Conservation (phyloP, 2,329 filamentous ascomycete species). For the Fusarium abutilonis region DNA sequence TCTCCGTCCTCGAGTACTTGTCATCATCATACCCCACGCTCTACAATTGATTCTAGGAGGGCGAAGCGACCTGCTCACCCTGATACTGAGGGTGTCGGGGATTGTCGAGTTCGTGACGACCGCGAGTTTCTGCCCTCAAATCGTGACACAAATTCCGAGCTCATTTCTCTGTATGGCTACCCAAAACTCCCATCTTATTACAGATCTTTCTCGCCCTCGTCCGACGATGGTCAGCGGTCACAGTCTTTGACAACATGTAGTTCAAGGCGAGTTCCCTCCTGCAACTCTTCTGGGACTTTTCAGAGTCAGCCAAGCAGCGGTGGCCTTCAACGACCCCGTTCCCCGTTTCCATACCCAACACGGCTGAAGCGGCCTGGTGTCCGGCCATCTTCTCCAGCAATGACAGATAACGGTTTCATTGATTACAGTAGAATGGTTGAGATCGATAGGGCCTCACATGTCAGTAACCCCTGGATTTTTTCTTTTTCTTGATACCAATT, state of each 20-base stretch:
- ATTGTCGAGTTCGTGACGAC: slow-evolving; percentile 52
- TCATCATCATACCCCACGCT: slow-evolving; percentile 44
- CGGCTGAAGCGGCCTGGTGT: slow-evolving; percentile 65
- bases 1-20: slow-evolving; percentile 47
- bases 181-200: slow-evolving; percentile 58
- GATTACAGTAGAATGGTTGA: slow-evolving; percentile 63
- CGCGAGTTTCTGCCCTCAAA: slow-evolving; percentile 59
- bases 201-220: slow-evolving; percentile 55
- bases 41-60: slow-evolving; percentile 47
- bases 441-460: slow-evolving; percentile 59
- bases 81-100: slow-evolving; percentile 47
- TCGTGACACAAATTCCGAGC: slow-evolving; percentile 63
- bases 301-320: slow-evolving; percentile 57
- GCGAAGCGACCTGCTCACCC: slow-evolving; percentile 42
- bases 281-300: slow-evolving; percentile 59
- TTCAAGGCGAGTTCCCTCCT: slow-evolving; percentile 58
- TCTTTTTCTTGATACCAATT: slow-evolving; percentile 3
- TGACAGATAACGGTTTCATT: slow-evolving; percentile 58
- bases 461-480: slow-evolving; percentile 44
- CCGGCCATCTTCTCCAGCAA: slow-evolving; percentile 59
- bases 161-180: slow-evolving; percentile 65
- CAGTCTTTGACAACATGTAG: slow-evolving; percentile 65
- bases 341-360: slow-evolving; percentile 68
- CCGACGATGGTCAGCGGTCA: slow-evolving; percentile 60
- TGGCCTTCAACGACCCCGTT: slow-evolving; percentile 62